A percentile compares a stretch with the other conserved stretches of the same genome.
phyloP scores from a whole-genome alignment of 1,284 basidiomycete species.

The Neonothopanus nambi region DNA sequence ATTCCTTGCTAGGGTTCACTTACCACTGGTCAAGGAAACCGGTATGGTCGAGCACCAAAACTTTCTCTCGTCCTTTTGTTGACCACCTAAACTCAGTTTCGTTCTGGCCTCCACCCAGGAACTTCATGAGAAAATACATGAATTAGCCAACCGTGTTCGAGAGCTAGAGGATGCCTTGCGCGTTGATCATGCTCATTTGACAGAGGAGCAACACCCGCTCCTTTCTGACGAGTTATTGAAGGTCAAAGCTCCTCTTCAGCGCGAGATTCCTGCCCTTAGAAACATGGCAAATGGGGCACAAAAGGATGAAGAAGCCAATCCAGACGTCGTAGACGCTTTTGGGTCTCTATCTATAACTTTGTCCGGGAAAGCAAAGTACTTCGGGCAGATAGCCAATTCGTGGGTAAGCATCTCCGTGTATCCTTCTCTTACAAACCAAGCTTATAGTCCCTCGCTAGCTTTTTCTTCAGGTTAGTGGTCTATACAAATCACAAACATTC shows the following conservation, averaged over 20 bases:
- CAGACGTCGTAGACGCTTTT: conserved; percentile 77
- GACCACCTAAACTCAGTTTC: conserved; percentile 46
- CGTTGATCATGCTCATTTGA: conserved; percentile 55
- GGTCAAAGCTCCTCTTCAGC: conserved; percentile 71
- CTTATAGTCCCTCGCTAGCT: conserved; percentile 44
- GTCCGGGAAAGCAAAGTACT: conserved; percentile 71
- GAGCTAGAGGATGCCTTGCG: conserved; percentile 77
- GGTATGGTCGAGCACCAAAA: conserved; percentile 39
- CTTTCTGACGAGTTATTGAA: conserved; percentile 67
- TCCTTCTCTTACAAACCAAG: conserved; percentile 14
- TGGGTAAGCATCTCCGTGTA: conserved; percentile 50
- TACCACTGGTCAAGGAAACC: conserved; percentile 78
- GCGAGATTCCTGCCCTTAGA: conserved; percentile 44
- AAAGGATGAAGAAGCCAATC: conserved; percentile 63
- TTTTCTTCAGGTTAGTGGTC: conserved; percentile 60
- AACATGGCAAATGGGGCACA: conserved; percentile 24
- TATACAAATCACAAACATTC: conserved; percentile 2
- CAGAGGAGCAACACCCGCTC: conserved; percentile 64
- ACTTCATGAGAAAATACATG: conserved; percentile 77
- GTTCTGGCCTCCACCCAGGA: conserved; percentile 81
- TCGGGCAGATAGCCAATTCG: conserved; percentile 74
- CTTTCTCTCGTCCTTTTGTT: conserved; percentile 14
- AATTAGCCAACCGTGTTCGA: conserved; percentile 71
- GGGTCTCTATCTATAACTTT: conserved; percentile 71
- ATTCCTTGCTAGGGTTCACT: conserved; percentile 58